Evolutionary conservation across 2,329 filamentous ascomycete species (phyloP), one percentile per base, ranked within the genome.

Genomic region (Xylariales sp.): DNA sequence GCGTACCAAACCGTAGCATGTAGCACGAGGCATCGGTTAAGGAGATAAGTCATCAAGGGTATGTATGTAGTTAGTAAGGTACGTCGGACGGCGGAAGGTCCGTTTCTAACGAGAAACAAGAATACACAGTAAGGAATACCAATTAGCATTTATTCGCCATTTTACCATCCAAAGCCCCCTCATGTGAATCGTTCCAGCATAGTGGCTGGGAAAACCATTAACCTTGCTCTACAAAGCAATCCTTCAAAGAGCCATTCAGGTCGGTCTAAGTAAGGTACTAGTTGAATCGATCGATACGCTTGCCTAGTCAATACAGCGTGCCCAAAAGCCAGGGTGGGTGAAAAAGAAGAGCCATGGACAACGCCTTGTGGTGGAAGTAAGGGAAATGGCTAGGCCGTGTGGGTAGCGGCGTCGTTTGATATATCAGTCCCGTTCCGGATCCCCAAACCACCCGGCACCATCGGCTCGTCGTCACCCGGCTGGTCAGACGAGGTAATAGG

Each of bases 121-220:
- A 46, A 62, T 69, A 66, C 58, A 66, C 34, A 12, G 41, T 69
- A 66, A 59, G 8, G 6, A 69, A 69, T 69, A 59, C 63, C 28
- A 9, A 30, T 43, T 59, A 66, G 32, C 12, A 4, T 36, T 9
- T 66, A 36, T 66, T 69, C 62, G 41, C 45, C 34, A 1, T 46
- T 55, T 34, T 36, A 6, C 49, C 18, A 32, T 41, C 28, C 10
- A 23, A 23, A 23, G 23, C 32, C 34, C 3, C 9, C 52, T 28
- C 43, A 7, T 30, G 18, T 30, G 30, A 18, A 53, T 34, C 10
- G 39, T 28, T 58, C 34, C 28, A n/a, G 14, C 48, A 45, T 9
- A 41, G 57, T 52, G 18, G 23, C n/a, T n/a, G n/a, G 18, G 7
- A 28, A 46, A 14, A 30, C n/a, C 28, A 12, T 8, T 10, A 8